Evolutionary conservation across 2,329 filamentous ascomycete genomes (phyloP), one percentile per base, ranked within the genome.

Genomic region (Xylariaceae sp.): DNA sequence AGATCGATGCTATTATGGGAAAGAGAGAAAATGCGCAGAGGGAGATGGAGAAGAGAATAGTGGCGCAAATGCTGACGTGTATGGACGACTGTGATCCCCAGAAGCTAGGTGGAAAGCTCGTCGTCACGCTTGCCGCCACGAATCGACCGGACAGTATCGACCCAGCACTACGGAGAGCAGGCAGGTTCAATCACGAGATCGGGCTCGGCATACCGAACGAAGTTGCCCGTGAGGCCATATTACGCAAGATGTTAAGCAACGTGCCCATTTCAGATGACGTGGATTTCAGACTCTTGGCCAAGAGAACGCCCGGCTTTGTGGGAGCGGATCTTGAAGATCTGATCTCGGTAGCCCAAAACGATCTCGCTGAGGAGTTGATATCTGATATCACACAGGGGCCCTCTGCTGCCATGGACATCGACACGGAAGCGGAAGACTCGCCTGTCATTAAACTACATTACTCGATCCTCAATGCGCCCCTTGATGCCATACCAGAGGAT

Each of bases 91-190:
- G 97, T 28, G 74, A 78, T 26, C 69, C 84, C 47, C 79, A 86
- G 39, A 80, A 81, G 46, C 81, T 82, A 3, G 78, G 78, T 11
- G 63, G 68, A 3, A 86, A 86, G 56, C 83, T 85, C 2, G 86
- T 97, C 7, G 83, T 97, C 21, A 86, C 95, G 11, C 74, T 97
- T 35, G 92, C 89, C 1, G 92, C 92, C 3, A 96, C 90, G 0
- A 95, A 94, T 59, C 74, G 84, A 24, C 85, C 88, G 0, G 88
- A 95, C 54, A 88, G 83, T 51, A 70, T 98, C 24, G 88, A 97
- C 54, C 82, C 88, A 1, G 81, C 81, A 0, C 66, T 94, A 21
- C 75, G 83, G 52, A 74, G 81, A 60, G 81, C 77, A 38, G 89
- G 84, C 8, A 73, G 82, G 36, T 95, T 94, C 57, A 84, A 87